phyloP scores from a whole-genome alignment of 495 filamentous ascomycete genomes.

The Lasiosphaeria miniovina region DNA sequence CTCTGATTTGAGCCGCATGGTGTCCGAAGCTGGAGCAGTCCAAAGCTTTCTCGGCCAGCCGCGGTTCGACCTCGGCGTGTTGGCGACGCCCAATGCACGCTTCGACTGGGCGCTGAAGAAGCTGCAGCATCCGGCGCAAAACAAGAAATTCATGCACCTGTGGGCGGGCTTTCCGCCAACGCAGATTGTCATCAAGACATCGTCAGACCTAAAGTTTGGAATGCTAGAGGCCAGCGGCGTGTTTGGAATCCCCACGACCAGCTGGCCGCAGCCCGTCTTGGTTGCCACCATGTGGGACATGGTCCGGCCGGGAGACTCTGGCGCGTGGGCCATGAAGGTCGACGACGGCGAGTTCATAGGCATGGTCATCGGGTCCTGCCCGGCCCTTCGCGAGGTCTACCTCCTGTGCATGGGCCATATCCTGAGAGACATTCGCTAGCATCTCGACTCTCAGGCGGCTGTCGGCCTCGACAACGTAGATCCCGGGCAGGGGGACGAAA shows the following conservation, averaged over 20 bases:
- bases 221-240: not conserved
- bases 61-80: not conserved
- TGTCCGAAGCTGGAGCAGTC: not conserved
- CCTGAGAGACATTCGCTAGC: not conserved
- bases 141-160: not conserved
- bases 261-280: not conserved
- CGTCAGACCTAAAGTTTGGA: not conserved
- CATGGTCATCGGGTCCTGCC: not conserved
- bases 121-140: not conserved
- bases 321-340: not conserved
- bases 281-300: not conserved
- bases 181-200: not conserved
- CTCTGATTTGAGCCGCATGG: not conserved
- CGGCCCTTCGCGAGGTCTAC: not conserved
- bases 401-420: not conserved
- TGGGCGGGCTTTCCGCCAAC: not conserved
- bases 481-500: too few species aligned
- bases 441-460: too few species aligned
- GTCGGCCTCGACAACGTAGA: too few species aligned
- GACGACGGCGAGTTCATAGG: not conserved
- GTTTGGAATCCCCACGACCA: not conserved
- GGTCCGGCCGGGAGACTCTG: not conserved
- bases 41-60: not conserved
- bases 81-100: not conserved
- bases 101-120: not conserved